Conservation (phyloP, 805 yeast genomes). For the Candida michaelii region DNA sequence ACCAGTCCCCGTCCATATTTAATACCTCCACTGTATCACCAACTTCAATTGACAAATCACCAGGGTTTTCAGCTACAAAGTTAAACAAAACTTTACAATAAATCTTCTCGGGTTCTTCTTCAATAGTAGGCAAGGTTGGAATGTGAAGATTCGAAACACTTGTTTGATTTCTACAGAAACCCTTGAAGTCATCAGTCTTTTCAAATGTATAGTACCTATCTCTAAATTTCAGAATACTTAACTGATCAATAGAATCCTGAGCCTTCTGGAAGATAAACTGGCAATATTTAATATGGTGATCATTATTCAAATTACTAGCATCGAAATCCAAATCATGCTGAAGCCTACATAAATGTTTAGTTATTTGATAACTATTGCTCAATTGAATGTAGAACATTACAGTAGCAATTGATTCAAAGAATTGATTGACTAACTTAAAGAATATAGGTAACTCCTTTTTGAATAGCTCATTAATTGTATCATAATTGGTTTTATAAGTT, state of each 20-base stretch:
- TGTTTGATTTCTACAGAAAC: background rate
- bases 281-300: background rate
- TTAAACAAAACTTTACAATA: slow-evolving; percentile 41
- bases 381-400: slow-evolving; percentile 37
- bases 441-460: slow-evolving; percentile 50
- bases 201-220: slow-evolving; percentile 21
- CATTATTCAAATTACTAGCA: background rate
- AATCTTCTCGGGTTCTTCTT: slow-evolving; percentile 3
- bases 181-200: background rate
- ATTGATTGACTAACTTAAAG: slow-evolving; percentile 28
- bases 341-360: background rate
- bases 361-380: slow-evolving; percentile 30
- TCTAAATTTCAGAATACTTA: slow-evolving; percentile 25
- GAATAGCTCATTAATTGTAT: slow-evolving; percentile 35
- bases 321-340: background rate
- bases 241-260: slow-evolving; percentile 16
- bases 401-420: slow-evolving; percentile 20
- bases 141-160: too few species aligned
- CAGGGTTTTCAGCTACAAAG: slow-evolving; percentile 34
- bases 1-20: slow-evolving; percentile 33
- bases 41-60: slow-evolving; percentile 43
- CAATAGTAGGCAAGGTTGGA: background rate
- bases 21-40: slow-evolving; percentile 46
- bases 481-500: slow-evolving; percentile 26
- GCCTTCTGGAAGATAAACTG: background rate